Base-by-base conservation (phyloP, 2,329 filamentous ascomycete species). In the Paecilomyces niveus region DNA sequence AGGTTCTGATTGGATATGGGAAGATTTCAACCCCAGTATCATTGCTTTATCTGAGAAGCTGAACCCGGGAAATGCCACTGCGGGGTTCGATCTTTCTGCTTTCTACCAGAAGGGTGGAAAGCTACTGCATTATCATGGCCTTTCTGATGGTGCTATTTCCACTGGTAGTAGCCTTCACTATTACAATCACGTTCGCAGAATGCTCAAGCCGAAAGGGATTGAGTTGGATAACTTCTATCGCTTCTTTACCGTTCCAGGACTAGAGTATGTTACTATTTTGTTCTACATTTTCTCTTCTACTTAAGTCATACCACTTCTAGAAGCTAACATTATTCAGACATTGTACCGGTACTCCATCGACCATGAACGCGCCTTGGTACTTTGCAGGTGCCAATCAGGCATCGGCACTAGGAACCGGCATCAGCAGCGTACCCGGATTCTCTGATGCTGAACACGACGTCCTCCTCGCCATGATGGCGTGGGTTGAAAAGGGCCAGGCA, bases 51-150 rank as follows among this genome's bases (percentile, higher is more conserved):
- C 24, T 81, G 74, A 72, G 69, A 70, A 33, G 69, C 68, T 24
- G 63, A 3, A 81, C 81, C 1, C 74, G 72, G 62, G 72, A 76
- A 9, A 80, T 24, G 50, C 50, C 21, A 52, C 50, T 7, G 22
- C 50, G n/a, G 50, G 26, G 15, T 52, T 76, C 57, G 78, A 83
- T 62, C 66, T 84, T 3, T 74, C 74, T 0, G 67, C 72, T 0
- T 83, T 81, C 72, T 70, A 76, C 70, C 53, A 69, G 73, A 50
- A 72, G 65, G 73, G 74, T 2, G 73, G 75, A 18, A 78, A 77
- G 59, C 65, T 79, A 21, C 62, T 78, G 35, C 70, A 70, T 55
- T 78, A 73, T 61, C 77, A 79, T 58, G 76, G 76, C 9, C 65
- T 70, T n/a, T 69, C 73, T 57, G 76, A 78, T 57, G 50, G 50